Percentiles rank a stretch among this genome's conserved stretches.
Conservation (phyloP, 768 basidiomycete species). For the Auricularia sp. region DNA sequence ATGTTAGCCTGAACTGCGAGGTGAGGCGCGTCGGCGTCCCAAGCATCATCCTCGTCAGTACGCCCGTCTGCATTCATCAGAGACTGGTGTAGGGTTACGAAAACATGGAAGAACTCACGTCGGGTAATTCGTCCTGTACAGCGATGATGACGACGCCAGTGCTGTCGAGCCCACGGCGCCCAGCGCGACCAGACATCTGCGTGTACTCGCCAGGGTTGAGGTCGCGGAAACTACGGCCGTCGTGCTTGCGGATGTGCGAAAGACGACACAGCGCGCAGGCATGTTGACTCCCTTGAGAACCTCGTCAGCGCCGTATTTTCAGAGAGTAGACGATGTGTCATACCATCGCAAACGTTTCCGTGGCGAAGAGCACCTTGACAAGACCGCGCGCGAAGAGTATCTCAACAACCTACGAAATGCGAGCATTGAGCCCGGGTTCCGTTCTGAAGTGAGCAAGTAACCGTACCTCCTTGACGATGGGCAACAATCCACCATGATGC, state of each 20-base stretch:
- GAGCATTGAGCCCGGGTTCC: background rate
- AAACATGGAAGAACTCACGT: constrained; percentile 38
- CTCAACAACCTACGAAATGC: constrained; percentile 68
- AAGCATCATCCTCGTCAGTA: constrained; percentile 80
- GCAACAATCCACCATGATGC: constrained; percentile 92
- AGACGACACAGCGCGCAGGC: constrained; percentile 96
- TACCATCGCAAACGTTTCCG: constrained; percentile 99
- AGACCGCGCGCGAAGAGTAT: constrained; percentile 91
- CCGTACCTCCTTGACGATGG: constrained; percentile 89
- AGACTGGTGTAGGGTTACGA: too few relatives aligned
- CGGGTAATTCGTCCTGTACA: constrained; percentile 73
- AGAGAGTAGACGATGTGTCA: constrained; percentile 5
- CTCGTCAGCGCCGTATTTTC: too few relatives aligned
- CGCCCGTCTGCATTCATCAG: constrained; percentile 43
- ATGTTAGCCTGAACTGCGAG: constrained; percentile 95
- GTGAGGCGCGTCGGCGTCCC: constrained; percentile 87
- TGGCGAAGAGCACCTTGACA: constrained; percentile 94
- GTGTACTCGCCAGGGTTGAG: constrained; percentile 91
- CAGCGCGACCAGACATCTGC: constrained; percentile 98
- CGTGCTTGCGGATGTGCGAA: constrained; percentile 93
- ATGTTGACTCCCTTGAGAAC: constrained; percentile 86
- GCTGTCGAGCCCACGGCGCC: constrained; percentile 86
- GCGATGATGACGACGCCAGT: constrained; percentile 94
- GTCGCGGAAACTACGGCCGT: constrained; percentile 85
- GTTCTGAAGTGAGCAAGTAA: background rate